A percentile compares a stretch with the other conserved stretches of the same genome.
Conservation (phyloP, 177 flowering plant genomes). For the Vitis hybrid region DNA sequence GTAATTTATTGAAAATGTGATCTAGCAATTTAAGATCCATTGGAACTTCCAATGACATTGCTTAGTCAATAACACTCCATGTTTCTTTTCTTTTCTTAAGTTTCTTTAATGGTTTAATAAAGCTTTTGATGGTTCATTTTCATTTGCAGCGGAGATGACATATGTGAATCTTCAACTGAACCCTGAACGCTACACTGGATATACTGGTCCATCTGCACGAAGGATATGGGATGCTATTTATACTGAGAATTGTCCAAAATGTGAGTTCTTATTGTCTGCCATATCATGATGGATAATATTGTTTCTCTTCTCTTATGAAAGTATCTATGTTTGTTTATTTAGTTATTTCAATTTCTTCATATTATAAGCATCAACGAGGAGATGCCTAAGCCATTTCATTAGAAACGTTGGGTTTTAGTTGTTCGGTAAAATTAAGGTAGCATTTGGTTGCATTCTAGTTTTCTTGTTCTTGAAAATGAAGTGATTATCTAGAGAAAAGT, state of each 20-base stretch:
- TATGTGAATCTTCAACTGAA: constrained; percentile 95
- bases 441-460: not conserved
- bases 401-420: too few relatives aligned
- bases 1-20: too few relatives aligned
- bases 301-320: too few relatives aligned
- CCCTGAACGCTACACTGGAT: constrained; percentile 97
- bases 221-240: constrained; percentile 98
- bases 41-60: too few relatives aligned
- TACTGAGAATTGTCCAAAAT: constrained; percentile 86
- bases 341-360: not conserved
- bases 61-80: not conserved
- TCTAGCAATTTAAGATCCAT: too few relatives aligned
- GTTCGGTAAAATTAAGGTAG: too few relatives aligned
- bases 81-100: not conserved
- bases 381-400: too few relatives aligned
- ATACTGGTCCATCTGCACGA: constrained; percentile 90
- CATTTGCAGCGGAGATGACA: constrained; percentile 86
- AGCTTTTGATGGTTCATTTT: constrained; percentile 1
- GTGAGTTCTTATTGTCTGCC: constrained; percentile 32
- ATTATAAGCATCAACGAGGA: too few relatives aligned
- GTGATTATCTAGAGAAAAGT: not conserved
- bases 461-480: not conserved
- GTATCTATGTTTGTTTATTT: not conserved
- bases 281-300: not conserved
- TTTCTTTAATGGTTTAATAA: not conserved